A percentile compares a stretch with the other conserved stretches of the same genome.
These are phyloP conservation scores for Mortierella sp. DNA, from an alignment of 371 early-diverging fungal genomes.

Conservation along the genomic window DNA sequence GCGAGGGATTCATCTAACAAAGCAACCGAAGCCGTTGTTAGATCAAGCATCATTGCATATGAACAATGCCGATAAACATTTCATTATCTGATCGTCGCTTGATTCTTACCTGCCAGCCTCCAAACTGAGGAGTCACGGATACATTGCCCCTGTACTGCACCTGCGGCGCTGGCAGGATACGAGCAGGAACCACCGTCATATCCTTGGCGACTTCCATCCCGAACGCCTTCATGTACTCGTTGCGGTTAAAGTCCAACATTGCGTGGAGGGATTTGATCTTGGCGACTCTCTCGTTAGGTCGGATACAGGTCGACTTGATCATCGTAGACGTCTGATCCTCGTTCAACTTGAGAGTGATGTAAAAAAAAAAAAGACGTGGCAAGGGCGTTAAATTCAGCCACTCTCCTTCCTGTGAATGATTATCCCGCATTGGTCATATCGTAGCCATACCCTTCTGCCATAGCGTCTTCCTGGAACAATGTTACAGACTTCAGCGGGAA, in stretches of 20 bases:
- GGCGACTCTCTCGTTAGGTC: constrained; percentile 60
- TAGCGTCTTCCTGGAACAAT: constrained; percentile 73
- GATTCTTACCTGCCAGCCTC: constrained; percentile 71
- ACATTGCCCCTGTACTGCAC: constrained; percentile 67
- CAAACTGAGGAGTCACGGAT: constrained; percentile 64
- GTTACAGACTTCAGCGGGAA: constrained; percentile 82
- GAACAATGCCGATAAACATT: not conserved
- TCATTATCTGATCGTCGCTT: not conserved
- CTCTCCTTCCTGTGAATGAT: too few species aligned
- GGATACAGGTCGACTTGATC: constrained; percentile 77
- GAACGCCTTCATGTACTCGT: constrained; percentile 58
- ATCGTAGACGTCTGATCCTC: constrained; percentile 79
- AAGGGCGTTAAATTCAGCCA: not conserved
- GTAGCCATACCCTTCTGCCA: constrained; percentile 56
- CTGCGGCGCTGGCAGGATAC: constrained; percentile 71
- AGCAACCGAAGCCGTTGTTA: not conserved
- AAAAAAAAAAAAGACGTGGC: not conserved
- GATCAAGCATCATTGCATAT: not conserved
- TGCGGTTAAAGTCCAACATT: constrained; percentile 39
- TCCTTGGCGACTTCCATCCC: constrained; percentile 62
- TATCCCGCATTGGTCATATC: too few species aligned
- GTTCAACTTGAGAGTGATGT: constrained; percentile 54
- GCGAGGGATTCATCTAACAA: constrained; percentile 60
- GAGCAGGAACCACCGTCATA: constrained; percentile 69
- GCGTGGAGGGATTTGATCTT: constrained; percentile 40